Base-by-base conservation (phyloP, 1,139 yeast species). In the Spathaspora sp. region DNA sequence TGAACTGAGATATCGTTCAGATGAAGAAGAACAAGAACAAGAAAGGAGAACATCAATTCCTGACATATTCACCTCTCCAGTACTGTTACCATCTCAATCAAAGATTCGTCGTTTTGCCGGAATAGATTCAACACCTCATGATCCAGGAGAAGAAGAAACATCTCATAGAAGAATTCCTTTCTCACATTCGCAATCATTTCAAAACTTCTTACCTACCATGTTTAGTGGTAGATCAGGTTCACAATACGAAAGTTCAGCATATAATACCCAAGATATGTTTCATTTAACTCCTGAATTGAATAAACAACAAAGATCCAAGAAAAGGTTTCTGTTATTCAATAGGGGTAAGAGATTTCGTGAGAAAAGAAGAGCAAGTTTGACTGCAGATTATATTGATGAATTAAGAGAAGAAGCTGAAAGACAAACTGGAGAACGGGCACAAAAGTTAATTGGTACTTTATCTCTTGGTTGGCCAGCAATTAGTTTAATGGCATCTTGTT, bases 381-480 rank as follows among this genome's bases (percentile, higher is more conserved):
- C 55, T 38, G 58, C 56, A 1, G 51, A 52, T 2, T 65, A 57
- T 18, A 49, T 46, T 4, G 56, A 48, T 6, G 57, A 51, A 9
- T 57, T 51, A 11, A 57, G 56, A 4, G 57, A 55, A 13, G 57
- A 54, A 7, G 62, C 59, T 7, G 73, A 68, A 26, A 49, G 52
- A 10, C 65, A 64, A 24, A 64, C 78, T 0, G 71, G 72, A 8
- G 68, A 73, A 49, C 72, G 88, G 52, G 89, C 95, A 0, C 80
- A 83, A 10, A 80, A 75, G 47, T 70, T 89, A 47, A 70, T 90
- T 4, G 79, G 81, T 16, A 80, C 89, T 39, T 70, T 90, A 50
- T 57, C 80, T 1, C 72, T 89, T 7, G 96, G 89, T n/a, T 76
- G 86, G 4, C 95, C 97, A 0, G 87, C 93, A 4, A 86, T 89